These are phyloP conservation scores for Auriscalpium microsporum DNA, from an alignment of 768 basidiomycete genomes.

Conservation along the genomic window DNA sequence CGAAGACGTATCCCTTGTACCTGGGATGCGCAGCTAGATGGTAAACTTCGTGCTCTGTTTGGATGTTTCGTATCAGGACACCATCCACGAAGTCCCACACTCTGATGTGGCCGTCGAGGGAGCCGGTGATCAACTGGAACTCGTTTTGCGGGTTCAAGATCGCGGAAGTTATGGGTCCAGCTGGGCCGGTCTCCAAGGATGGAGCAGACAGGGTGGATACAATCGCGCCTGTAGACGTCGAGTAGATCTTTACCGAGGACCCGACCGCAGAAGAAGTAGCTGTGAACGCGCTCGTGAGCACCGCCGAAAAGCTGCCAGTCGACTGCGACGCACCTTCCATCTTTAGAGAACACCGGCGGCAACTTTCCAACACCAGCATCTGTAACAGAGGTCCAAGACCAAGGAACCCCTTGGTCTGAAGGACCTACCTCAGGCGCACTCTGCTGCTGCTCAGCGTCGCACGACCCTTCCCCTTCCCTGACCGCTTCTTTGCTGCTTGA, in stretches of 20 bases:
- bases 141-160: conserved; percentile 77
- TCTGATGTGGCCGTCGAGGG: conserved; percentile 74
- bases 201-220: conserved; percentile 73
- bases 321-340: conserved; percentile 60
- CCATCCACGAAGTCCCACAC: conserved; percentile 95
- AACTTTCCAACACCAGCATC: conserved; percentile 56
- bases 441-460: conserved; percentile 12
- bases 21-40: conserved; percentile 63
- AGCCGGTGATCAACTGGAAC: conserved; percentile 84
- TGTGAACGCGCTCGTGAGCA: conserved; percentile 20
- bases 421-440: neutral
- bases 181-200: conserved; percentile 15
- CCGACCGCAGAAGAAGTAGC: conserved; percentile 89
- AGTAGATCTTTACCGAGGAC: conserved; percentile 78
- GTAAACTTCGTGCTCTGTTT: conserved; percentile 60
- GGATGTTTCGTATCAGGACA: conserved; percentile 64
- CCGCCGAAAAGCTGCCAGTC: neutral
- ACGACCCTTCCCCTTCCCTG: conserved; percentile 37
- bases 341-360: conserved; percentile 77
- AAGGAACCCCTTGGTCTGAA: conserved; percentile 19
- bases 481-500: conserved; percentile 24
- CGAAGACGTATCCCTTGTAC: conserved; percentile 62
- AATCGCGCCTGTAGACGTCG: conserved; percentile 66
- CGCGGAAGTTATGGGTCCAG: conserved; percentile 60
- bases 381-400: conserved; percentile 67